Percentiles rank a stretch among this genome's conserved stretches.
Conservation (phyloP, 139 green algal species). For the Haematococcus sp. region DNA sequence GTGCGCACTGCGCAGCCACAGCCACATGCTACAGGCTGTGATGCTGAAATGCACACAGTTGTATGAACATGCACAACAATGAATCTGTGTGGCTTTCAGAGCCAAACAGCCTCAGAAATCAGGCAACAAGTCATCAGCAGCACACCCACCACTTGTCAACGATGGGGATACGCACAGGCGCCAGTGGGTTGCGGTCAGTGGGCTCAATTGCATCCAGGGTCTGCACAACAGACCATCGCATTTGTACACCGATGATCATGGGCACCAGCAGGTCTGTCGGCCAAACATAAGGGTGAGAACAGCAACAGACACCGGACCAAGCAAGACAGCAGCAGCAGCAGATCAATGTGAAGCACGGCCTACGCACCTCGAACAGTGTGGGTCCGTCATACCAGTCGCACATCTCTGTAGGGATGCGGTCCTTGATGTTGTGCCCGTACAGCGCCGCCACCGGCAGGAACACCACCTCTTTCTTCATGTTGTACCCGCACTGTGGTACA, state of each 20-base stretch:
- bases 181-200: conserved; percentile 42
- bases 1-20: too few species aligned
- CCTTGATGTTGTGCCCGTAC: conserved; percentile 88
- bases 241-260: too few species aligned
- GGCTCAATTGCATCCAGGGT: not conserved
- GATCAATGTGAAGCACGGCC: not conserved
- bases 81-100: too few species aligned
- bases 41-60: too few species aligned
- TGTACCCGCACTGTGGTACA: conserved; percentile 33
- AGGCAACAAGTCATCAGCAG: too few species aligned
- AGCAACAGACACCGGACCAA: too few species aligned
- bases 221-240: not conserved
- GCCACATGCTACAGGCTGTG: too few species aligned
- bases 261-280: too few species aligned
- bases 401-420: conserved; percentile 47
- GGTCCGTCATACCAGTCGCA: conserved; percentile 87
- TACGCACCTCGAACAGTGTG: conserved; percentile 80
- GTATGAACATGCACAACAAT: too few species aligned
- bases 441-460: conserved; percentile 95
- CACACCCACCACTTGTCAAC: conserved; percentile 88
- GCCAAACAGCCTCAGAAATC: too few species aligned
- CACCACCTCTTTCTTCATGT: conserved; percentile 43
- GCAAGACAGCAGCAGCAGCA: not conserved
- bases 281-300: too few species aligned
- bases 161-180: conserved; percentile 90